A percentile compares a stretch with the other conserved stretches of the same genome.
phyloP scores from a whole-genome alignment of 306 rosid species.

The Quercus aquifolioides region DNA sequence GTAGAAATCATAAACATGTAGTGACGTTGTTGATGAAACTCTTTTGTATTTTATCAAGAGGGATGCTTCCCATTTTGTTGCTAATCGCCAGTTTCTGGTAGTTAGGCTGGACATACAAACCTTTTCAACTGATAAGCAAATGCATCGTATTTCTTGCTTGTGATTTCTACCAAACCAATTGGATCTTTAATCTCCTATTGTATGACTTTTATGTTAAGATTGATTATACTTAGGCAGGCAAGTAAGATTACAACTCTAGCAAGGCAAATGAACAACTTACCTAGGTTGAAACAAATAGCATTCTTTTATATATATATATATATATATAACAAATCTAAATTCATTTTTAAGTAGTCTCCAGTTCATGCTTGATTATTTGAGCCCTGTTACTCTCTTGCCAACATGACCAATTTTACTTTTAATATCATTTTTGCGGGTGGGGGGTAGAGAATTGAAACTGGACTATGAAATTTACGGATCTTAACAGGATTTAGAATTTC shows the following conservation, averaged over 20 bases:
- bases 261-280: neutral
- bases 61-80: neutral
- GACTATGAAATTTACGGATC: neutral
- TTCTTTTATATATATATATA: neutral
- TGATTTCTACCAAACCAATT: neutral
- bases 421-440: neutral
- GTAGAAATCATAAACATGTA: neutral
- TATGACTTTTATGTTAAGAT: neutral
- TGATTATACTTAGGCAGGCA: no score
- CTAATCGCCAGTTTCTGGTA: neutral
- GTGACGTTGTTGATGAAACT: neutral
- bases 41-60: neutral
- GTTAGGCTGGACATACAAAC: neutral
- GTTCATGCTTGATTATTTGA: neutral
- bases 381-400: neutral
- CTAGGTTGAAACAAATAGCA: neutral
- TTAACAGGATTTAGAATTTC: neutral
- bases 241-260: neutral
- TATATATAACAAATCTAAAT: neutral
- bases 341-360: neutral
- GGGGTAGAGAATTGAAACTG: neutral
- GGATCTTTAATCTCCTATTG: neutral
- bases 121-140: neutral
- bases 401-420: neutral
- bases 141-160: neutral